Conservation (phyloP, 2,329 filamentous ascomycete genomes). For the Annulohypoxylon truncatum region DNA sequence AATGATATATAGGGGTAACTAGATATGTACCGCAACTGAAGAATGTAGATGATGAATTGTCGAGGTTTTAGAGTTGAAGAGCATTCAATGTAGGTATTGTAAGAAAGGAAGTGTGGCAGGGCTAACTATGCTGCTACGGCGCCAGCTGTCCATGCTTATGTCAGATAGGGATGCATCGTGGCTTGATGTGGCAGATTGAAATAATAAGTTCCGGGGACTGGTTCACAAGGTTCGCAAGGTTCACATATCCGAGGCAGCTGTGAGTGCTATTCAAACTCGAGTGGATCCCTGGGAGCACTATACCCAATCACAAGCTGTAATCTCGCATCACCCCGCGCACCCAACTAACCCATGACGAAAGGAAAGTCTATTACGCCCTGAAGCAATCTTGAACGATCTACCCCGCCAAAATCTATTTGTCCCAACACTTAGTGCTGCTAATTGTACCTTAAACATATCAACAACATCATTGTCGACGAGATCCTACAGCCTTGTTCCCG, state of each 20-base stretch:
- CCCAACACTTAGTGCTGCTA: slow-evolving; percentile 6
- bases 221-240: slow-evolving; percentile 6
- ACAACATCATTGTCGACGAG: slow-evolving; percentile 11
- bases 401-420: slow-evolving; percentile 38
- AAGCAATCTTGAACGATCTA: slow-evolving; percentile 10
- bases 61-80: background rate
- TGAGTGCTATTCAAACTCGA: background rate
- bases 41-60: background rate
- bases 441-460: slow-evolving; percentile 8
- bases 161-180: background rate
- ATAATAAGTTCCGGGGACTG: slow-evolving; percentile 21
- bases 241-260: slow-evolving; percentile 22
- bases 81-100: too few relatives aligned
- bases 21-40: background rate
- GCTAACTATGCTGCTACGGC: background rate
- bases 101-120: background rate
- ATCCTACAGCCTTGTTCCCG: slow-evolving; percentile 1
- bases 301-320: slow-evolving; percentile 25
- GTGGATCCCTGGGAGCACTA: slow-evolving; percentile 21
- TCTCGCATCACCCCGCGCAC: slow-evolving; percentile 33
- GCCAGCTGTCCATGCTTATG: background rate
- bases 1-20: background rate
- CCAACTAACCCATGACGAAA: slow-evolving; percentile 33
- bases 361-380: slow-evolving; percentile 16
- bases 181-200: background rate